Base-by-base conservation (phyloP, 257 asterid genomes). In the Salvia hispanica region DNA sequence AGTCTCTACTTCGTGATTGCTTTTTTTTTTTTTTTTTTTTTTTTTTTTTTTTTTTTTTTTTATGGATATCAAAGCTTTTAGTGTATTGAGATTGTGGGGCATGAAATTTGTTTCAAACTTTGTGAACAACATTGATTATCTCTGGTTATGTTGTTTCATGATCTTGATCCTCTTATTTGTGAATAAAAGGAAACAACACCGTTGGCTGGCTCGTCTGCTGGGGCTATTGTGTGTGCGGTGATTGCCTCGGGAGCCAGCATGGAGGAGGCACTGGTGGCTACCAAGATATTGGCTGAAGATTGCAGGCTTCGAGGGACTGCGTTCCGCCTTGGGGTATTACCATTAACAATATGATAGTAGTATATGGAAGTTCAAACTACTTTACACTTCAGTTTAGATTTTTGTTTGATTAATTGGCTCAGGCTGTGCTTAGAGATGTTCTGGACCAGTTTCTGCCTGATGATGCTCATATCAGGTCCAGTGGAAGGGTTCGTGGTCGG, bases 221-320 rank as follows among this genome's bases (percentile, higher is more conserved):
- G 99, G 47, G 95, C 99, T 34, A 90, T 93, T 73, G 97, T 93
- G 4, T 90, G 97, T 81, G 99, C 92, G 8, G 92, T 77, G 68
- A 76, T 93, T 76, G 99, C 99, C 55, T 93, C 99, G 18, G 97
- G 99, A 72, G 85, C 89, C 69, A 86, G 78, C 75, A 93, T 93
- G 99, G 72, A 80, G 25, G 97, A 90, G 47, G 99, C 97, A 21
- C 72, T 91, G 51, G 69, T 69, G 62, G 97, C 93, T 66, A 94
- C 97, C 60, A 94, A 94, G 83, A 65, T 82, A 37, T 82, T 94
- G 84, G 94, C 99, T 45, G 84, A 84, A 72, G 90, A 90, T 76
- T 93, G 99, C 76, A 86, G 99, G 84, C 88, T 77, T 64, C 82
- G 80, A n/a, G 99, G 99, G 68, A 93, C 99, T 76, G 99, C 97